Evolutionary conservation across 2,329 filamentous ascomycete genomes (phyloP), one percentile per base, ranked within the genome.

Genomic region (Cercospora beticola): DNA sequence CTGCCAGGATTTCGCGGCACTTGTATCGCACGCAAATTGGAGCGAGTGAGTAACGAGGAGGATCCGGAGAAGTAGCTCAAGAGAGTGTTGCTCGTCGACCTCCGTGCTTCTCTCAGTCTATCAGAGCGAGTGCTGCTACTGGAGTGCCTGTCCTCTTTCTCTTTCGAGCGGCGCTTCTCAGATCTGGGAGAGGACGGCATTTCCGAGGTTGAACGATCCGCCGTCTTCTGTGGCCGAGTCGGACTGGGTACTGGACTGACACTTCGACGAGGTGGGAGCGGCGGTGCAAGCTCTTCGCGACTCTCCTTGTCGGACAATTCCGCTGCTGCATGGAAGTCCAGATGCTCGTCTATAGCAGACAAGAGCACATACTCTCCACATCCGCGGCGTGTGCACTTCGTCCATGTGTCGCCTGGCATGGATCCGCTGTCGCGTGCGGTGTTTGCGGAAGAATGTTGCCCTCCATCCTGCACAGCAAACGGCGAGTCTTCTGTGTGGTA

Each of bases 341-440:
- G 76, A 75, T 84, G 83, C 60, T 84, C 81, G 73, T 83, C 81
- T 65, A 81, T 78, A 60, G 83, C 81, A 23, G 72, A 70, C 26
- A 83, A 71, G 64, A 78, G 75, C 64, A 84, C 73, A 62, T 79
- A 71, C 70, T 84, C 82, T 65, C 79, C 79, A 75, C 82, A 84
- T 57, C 80, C 78, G 26, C 76, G 71, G 60, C 81, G 77, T 8
- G 82, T 80, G 72, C 83, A 84, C 67, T 76, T 76, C 33, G 80
- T 78, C 71, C 74, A 79, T 21, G 69, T 65, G 30, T 71, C 68
- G 40, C 65, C 68, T 5, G 65, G 71, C 70, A 68, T 73, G 30
- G 66, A 68, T 40, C 56, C 67, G 58, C 30, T 62, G 62, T 28
- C 66, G 46, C 18, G 28, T 21, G 65, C 62, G 5, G 14, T 40